A percentile compares a stretch with the other conserved stretches of the same genome.
Conservation (phyloP, 2,329 filamentous ascomycete genomes). For the Neoascochyta sp. region DNA sequence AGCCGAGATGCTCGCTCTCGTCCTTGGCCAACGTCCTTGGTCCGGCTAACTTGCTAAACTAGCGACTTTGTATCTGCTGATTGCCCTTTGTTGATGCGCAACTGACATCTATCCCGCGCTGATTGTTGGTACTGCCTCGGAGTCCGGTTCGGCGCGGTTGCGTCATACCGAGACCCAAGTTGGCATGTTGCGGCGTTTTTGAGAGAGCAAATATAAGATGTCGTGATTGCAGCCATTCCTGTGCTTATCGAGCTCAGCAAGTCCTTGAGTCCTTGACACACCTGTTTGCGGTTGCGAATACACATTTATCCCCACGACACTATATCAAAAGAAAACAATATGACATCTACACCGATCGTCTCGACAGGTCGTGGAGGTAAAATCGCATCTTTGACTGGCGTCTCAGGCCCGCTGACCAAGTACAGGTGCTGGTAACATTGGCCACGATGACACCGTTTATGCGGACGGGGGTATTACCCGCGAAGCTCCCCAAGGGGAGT, state of each 20-base stretch:
- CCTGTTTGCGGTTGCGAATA: too few species aligned
- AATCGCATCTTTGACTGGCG: too few species aligned
- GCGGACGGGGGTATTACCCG: slow-evolving; percentile 46
- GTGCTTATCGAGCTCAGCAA: too few species aligned
- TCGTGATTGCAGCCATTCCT: slow-evolving; percentile 8
- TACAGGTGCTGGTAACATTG: slow-evolving; percentile 57
- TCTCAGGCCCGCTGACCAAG: too few species aligned
- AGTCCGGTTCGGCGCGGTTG: slow-evolving; percentile 16
- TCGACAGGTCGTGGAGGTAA: slow-evolving; percentile 59
- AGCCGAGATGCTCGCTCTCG: slow-evolving; percentile 13
- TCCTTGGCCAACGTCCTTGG: slow-evolving; percentile 17
- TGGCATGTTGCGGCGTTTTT: slow-evolving; percentile 15
- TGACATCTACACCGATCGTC: slow-evolving; percentile 41
- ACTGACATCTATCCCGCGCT: slow-evolving; percentile 27
- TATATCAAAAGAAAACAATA: slow-evolving; percentile 15
- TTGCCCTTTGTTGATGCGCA: too few species aligned
- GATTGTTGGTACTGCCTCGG: slow-evolving; percentile 8
- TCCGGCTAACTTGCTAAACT: slow-evolving; percentile 10
- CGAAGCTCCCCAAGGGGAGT: slow-evolving; percentile 43
- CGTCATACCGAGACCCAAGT: slow-evolving; percentile 26
- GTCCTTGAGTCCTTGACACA: too few species aligned
- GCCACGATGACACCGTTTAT: slow-evolving; percentile 48
- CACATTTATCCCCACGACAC: too few species aligned
- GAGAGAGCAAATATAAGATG: slow-evolving; percentile 35
- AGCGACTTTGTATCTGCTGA: too few species aligned